Conservation (phyloP, 768 basidiomycete genomes). For the Leccinum longicurvipes region DNA sequence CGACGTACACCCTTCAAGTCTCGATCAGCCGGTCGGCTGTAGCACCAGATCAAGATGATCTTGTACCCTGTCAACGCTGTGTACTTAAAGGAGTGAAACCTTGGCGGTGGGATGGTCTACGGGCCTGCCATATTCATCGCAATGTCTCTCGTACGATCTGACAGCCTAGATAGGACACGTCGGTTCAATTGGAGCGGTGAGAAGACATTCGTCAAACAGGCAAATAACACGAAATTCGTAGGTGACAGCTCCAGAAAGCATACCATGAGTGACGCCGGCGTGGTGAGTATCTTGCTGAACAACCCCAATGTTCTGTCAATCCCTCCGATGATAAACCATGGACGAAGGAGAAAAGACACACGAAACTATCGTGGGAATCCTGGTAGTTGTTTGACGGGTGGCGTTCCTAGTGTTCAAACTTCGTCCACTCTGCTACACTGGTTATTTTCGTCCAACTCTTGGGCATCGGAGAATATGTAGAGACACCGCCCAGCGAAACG, state of each 20-base stretch:
- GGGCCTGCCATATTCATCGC: constrained; percentile 10
- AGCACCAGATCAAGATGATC: not conserved
- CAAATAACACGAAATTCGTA: constrained; percentile 15
- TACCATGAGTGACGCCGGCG: constrained; percentile 16
- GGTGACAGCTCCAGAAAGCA: constrained; percentile 14
- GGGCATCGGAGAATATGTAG: not conserved
- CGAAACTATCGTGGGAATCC: not conserved
- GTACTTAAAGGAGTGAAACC: constrained; percentile 16
- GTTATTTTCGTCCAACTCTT: constrained; percentile 10
- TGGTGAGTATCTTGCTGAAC: constrained; percentile 6
- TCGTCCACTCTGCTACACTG: not conserved
- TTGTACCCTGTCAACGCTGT: not conserved
- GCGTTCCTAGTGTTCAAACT: no score
- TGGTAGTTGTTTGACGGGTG: not conserved
- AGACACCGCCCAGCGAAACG: not conserved
- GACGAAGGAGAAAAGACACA: not conserved
- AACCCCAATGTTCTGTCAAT: not conserved
- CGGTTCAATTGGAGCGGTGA: not conserved
- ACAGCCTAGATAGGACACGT: constrained; percentile 5
- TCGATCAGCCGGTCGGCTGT: constrained; percentile 6
- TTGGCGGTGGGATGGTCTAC: constrained; percentile 20
- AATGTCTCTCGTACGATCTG: constrained; percentile 20
- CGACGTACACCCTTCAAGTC: constrained; percentile 23
- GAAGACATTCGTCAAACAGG: not conserved
- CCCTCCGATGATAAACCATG: not conserved